phyloP scores from a whole-genome alignment of 208 protist genomes.

The Acanthamoeba triangularis region DNA sequence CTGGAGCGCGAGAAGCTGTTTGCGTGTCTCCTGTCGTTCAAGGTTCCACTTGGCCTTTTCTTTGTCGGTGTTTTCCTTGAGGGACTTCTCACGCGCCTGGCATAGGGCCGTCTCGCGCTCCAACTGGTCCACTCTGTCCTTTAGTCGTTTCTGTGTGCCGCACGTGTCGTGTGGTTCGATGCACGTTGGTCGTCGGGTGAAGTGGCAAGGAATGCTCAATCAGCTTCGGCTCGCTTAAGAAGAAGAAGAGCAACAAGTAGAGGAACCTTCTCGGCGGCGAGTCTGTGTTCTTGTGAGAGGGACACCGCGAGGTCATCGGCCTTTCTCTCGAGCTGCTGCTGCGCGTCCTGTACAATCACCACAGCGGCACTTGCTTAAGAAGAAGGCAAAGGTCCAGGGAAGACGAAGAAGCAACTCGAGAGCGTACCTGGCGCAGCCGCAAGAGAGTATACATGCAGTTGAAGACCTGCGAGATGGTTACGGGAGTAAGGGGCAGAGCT shows the following conservation, averaged over 20 bases:
- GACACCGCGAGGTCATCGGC: conserved; percentile 17
- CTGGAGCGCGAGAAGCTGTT: conserved; percentile 29
- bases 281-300: conserved; percentile 25
- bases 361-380: neutral
- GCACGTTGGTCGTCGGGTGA: too few relatives aligned
- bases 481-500: neutral
- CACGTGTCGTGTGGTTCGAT: neutral
- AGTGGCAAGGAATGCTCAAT: neutral
- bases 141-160: conserved; percentile 8
- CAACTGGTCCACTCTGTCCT: conserved; percentile 23
- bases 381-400: neutral
- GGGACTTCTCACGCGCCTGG: conserved; percentile 33
- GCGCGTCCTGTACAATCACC: neutral
- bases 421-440: conserved; percentile 27
- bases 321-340: conserved; percentile 33
- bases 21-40: conserved; percentile 47
- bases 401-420: neutral
- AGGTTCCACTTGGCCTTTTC: conserved; percentile 55
- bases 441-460: conserved; percentile 61
- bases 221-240: neutral
- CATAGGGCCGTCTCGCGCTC: conserved; percentile 6
- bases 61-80: conserved; percentile 20
- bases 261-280: conserved; percentile 48
- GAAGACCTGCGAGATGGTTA: conserved; percentile 34
- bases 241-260: neutral